Evolutionary conservation across 176 grass and related monocot genomes (phyloP).

Genomic region (Sorghum bicolor): DNA sequence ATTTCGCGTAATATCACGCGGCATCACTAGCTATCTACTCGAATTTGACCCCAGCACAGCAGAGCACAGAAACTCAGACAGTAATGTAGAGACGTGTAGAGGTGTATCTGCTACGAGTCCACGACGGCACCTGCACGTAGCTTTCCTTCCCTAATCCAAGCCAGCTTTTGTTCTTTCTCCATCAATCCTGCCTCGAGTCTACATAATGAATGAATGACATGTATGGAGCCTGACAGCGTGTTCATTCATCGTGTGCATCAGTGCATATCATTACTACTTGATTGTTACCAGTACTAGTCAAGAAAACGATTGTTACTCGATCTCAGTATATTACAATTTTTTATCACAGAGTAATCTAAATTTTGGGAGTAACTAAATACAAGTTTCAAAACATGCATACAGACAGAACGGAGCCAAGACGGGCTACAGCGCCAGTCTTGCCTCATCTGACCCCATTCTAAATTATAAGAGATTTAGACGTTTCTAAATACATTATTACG

Average conservation of each 20-base stretch:
- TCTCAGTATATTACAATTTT: not conserved
- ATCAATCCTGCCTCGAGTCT: not conserved
- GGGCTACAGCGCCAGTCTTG: too few species aligned
- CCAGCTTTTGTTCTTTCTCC: not conserved
- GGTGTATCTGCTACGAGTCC: not conserved
- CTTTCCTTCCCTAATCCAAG: not conserved
- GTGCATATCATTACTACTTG: not conserved
- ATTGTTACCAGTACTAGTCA: not conserved
- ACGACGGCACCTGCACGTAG: not conserved
- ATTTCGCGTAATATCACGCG: too few species aligned
- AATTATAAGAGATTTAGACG: too few species aligned
- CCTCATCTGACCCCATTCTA: too few species aligned
- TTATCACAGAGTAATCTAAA: too few species aligned
- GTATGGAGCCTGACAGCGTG: not conserved
- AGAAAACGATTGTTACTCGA: too few species aligned
- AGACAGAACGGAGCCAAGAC: too few species aligned
- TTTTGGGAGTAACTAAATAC: not conserved
- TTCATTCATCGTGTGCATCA: not conserved
- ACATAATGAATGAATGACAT: not conserved
- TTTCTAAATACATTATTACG: too few species aligned
- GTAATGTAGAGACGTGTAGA: not conserved
- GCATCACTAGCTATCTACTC: too few species aligned
- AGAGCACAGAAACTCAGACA: not conserved
- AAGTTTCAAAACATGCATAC: too few species aligned
- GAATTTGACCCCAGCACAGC: not conserved